Evolutionary conservation across 192 early-diverging fungal genomes (phyloP).

Genomic region (Dissophora globulifera): DNA sequence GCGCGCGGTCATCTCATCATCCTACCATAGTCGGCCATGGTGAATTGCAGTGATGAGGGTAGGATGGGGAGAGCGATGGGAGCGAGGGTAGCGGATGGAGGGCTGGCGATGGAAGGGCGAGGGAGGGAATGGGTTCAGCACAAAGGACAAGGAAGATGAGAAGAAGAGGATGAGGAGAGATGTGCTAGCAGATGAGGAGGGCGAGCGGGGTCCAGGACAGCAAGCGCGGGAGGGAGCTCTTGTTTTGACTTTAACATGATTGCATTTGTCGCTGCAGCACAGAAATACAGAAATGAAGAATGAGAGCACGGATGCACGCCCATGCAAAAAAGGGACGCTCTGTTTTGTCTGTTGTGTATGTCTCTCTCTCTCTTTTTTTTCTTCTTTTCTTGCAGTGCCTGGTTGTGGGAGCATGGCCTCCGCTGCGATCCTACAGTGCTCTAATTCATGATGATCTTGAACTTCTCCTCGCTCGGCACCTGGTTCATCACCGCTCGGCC

Average conservation of each 20-base stretch:
- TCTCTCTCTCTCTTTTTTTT: background rate
- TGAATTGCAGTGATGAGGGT: constrained; percentile 5
- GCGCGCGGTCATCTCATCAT: constrained; percentile 17
- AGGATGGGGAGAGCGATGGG: background rate
- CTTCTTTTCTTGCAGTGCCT: too few species aligned
- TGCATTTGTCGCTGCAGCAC: too few species aligned
- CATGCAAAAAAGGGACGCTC: too few species aligned
- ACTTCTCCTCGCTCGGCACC: constrained; percentile 88
- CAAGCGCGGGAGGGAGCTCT: too few species aligned
- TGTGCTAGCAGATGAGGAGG: background rate
- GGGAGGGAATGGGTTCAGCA: background rate
- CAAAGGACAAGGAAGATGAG: constrained; percentile 2
- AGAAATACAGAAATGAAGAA: too few species aligned
- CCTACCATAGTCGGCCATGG: constrained; percentile 42
- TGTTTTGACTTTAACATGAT: background rate
- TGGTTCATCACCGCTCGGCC: constrained; percentile 93
- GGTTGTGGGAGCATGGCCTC: too few species aligned
- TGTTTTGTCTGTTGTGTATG: too few species aligned
- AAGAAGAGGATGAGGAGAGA: background rate
- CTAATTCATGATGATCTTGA: constrained; percentile 75
- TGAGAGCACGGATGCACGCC: too few species aligned
- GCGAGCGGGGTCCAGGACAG: too few species aligned
- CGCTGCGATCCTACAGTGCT: constrained; percentile 1
- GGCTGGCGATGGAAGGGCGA: background rate
- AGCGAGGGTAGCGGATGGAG: constrained; percentile 7